Evolutionary conservation across 345 rosid species (phyloP).

Genomic region (Arabidopsis arenosa): DNA sequence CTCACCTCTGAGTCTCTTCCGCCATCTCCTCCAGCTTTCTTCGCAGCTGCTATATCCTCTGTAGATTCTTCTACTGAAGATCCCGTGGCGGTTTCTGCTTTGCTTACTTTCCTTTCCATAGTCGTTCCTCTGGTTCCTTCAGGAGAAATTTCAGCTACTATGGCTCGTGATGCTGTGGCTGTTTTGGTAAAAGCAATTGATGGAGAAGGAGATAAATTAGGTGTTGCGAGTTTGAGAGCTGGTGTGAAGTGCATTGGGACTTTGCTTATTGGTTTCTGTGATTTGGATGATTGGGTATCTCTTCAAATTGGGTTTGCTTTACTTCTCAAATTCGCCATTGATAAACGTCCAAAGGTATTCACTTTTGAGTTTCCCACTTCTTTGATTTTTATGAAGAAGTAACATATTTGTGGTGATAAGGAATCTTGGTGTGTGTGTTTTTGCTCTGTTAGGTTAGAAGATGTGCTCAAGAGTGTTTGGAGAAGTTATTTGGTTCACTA

Average conservation of each 20-base stretch:
- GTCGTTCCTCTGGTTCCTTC: conserved; percentile 60
- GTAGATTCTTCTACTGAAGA: conserved; percentile 49
- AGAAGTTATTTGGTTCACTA: conserved; percentile 61
- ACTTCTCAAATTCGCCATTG: conserved; percentile 68
- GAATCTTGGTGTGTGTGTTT: conserved; percentile 21
- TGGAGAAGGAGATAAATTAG: conserved; percentile 52
- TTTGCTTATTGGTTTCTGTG: conserved; percentile 62
- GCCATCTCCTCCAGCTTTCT: conserved; percentile 66
- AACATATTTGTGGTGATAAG: neutral
- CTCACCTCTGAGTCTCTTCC: conserved; percentile 72
- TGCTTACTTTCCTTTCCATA: conserved; percentile 69
- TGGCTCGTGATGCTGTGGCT: conserved; percentile 72
- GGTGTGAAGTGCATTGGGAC: conserved; percentile 83
- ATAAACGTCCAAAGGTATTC: conserved; percentile 86
- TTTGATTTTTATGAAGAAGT: neutral
- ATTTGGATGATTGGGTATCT: conserved; percentile 74
- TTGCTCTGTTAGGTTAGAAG: conserved; percentile 66
- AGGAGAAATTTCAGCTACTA: conserved; percentile 52
- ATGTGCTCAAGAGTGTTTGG: conserved; percentile 79
- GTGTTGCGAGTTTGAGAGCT: conserved; percentile 67
- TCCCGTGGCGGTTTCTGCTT: conserved; percentile 65
- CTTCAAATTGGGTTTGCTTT: conserved; percentile 59
- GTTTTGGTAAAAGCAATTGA: conserved; percentile 56
- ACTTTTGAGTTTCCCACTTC: neutral
- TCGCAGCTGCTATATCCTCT: conserved; percentile 75